Evolutionary conservation across 2,329 filamentous ascomycete species (phyloP).

Genomic region (Gnomoniopsis sp.): DNA sequence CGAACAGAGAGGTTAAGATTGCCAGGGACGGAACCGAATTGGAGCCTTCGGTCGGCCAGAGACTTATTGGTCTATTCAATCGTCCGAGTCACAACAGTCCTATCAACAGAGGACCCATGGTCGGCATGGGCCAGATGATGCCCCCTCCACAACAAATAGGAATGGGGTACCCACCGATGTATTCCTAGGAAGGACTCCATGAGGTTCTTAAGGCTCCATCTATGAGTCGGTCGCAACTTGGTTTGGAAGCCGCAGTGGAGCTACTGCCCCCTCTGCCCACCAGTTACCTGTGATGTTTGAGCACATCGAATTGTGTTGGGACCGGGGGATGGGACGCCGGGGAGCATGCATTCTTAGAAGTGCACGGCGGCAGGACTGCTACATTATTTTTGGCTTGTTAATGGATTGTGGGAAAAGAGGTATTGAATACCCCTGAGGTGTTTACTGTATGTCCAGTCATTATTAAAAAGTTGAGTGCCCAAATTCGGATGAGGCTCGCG

Average conservation of each 20-base stretch:
- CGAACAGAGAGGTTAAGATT: constrained; percentile 93
- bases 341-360: background rate
- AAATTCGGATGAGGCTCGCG: background rate
- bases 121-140: constrained; percentile 10
- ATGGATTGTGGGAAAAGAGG: background rate
- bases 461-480: background rate
- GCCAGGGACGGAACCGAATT: constrained; percentile 91
- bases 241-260: background rate
- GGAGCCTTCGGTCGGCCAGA: constrained; percentile 75
- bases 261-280: background rate
- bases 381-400: background rate
- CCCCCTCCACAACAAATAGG: constrained; percentile 10
- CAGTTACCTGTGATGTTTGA: background rate
- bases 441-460: background rate
- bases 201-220: background rate
- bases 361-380: background rate
- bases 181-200: background rate
- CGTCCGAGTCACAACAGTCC: constrained; percentile 26
- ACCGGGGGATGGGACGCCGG: no score
- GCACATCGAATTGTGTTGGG: background rate
- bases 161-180: constrained; percentile 12
- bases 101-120: constrained; percentile 13
- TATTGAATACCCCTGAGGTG: background rate
- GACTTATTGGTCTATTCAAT: constrained; percentile 77
- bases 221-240: background rate